Evolutionary conservation across 225 moss, liverwort and hornwort species (phyloP).

Genomic region (Asterella californica): DNA sequence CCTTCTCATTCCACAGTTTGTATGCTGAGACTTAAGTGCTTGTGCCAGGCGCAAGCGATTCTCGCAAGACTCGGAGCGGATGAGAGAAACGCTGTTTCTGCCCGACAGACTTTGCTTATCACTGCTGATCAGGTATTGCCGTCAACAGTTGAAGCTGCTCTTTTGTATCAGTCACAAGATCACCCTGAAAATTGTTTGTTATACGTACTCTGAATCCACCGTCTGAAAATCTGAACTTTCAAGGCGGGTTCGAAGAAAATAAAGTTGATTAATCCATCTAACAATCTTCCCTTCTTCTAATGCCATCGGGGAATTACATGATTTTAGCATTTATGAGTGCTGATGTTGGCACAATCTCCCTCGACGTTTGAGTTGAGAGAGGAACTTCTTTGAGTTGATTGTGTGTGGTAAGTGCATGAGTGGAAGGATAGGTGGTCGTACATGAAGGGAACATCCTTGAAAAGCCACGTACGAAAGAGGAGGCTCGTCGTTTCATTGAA

Average conservation of each 20-base stretch:
- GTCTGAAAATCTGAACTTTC: no score
- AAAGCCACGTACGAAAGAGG: slow-evolving; percentile 69
- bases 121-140: slow-evolving; percentile 88
- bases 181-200: neutral
- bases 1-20: neutral
- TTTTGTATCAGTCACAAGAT: neutral
- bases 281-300: neutral
- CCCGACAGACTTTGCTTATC: slow-evolving; percentile 59
- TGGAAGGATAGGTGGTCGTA: slow-evolving; percentile 66
- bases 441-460: slow-evolving; percentile 90
- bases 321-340: neutral
- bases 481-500: slow-evolving; percentile 72
- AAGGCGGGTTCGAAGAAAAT: no score
- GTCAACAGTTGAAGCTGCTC: neutral
- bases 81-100: slow-evolving; percentile 1
- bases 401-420: slow-evolving; percentile 34
- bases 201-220: neutral
- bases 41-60: slow-evolving; percentile 63
- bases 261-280: no score
- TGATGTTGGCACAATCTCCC: neutral
- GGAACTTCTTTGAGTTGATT: slow-evolving; percentile 24
- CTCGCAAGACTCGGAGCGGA: slow-evolving; percentile 58
- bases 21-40: neutral
- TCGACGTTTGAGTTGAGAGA: neutral
- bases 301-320: no score